These are phyloP conservation scores for Pezicula radicicola DNA, from an alignment of 2,329 filamentous ascomycete species.

Conservation along the genomic window DNA sequence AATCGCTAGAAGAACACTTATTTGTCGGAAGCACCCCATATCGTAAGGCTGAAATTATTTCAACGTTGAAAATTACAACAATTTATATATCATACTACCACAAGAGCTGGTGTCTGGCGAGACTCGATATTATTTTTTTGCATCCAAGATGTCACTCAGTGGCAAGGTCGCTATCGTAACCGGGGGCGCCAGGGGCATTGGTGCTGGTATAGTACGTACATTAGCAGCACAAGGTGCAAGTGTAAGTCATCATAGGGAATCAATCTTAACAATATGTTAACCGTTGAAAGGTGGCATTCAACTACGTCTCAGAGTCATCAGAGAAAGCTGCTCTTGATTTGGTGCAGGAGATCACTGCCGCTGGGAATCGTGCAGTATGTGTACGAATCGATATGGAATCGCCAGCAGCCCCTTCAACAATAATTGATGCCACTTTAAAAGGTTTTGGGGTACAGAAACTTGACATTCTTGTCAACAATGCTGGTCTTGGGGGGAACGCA, in stretches of 20 bases:
- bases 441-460: constrained; percentile 11
- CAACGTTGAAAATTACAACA: too few species aligned
- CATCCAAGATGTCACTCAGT: background rate
- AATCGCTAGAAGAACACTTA: too few species aligned
- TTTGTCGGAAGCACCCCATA: too few species aligned
- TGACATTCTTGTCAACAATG: constrained; percentile 28
- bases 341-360: constrained; percentile 12
- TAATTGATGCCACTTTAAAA: constrained; percentile 7
- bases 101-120: background rate
- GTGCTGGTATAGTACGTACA: constrained; percentile 43
- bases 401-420: constrained; percentile 1
- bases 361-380: constrained; percentile 10
- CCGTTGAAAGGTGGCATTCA: constrained; percentile 32
- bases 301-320: constrained; percentile 8
- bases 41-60: too few species aligned
- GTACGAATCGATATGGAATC: constrained; percentile 8
- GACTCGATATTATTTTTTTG: background rate
- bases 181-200: constrained; percentile 37
- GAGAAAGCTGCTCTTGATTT: constrained; percentile 33
- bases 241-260: constrained; percentile 4
- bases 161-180: constrained; percentile 9
- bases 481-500: constrained; percentile 7
- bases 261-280: background rate
- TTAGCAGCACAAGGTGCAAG: constrained; percentile 44
- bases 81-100: too few species aligned